Evolutionary conservation across 2,329 filamentous ascomycete species (phyloP).

Genomic region (Daldinia eschscholtzii): DNA sequence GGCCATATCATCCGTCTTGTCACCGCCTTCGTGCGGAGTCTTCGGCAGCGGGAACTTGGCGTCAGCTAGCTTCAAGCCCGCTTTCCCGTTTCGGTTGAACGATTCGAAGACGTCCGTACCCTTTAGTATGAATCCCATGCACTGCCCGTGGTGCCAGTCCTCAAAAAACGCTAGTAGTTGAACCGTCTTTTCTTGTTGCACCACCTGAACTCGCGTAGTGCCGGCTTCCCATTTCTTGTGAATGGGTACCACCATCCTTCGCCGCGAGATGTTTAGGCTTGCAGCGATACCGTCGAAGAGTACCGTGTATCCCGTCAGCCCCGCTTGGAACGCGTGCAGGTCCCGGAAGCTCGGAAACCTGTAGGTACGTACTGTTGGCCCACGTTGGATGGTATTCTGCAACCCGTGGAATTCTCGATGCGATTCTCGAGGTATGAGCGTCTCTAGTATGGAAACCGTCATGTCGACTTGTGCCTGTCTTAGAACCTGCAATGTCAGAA

Average conservation of each 20-base stretch:
- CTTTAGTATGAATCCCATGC: slow-evolving; percentile 90
- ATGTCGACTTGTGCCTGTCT: slow-evolving; percentile 82
- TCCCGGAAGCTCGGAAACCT: slow-evolving; percentile 75
- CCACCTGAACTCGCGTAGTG: slow-evolving; percentile 83
- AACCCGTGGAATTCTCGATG: slow-evolving; percentile 73
- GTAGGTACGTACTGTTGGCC: slow-evolving; percentile 78
- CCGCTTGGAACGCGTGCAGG: slow-evolving; percentile 82
- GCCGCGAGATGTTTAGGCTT: slow-evolving; percentile 83
- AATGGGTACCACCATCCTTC: slow-evolving; percentile 90
- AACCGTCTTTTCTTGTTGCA: slow-evolving; percentile 79
- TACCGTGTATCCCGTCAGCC: slow-evolving; percentile 84
- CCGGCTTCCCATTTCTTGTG: slow-evolving; percentile 94
- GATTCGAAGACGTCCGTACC: slow-evolving; percentile 85
- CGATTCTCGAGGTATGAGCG: slow-evolving; percentile 71
- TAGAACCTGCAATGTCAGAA: slow-evolving; percentile 73
- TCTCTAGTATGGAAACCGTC: slow-evolving; percentile 79
- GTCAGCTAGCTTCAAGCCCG: slow-evolving; percentile 83
- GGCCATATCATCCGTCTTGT: slow-evolving; percentile 70
- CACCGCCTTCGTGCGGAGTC: slow-evolving; percentile 64
- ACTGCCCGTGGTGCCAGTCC: slow-evolving; percentile 86
- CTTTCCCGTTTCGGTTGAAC: slow-evolving; percentile 73
- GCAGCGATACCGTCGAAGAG: slow-evolving; percentile 78
- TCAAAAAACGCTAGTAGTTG: slow-evolving; percentile 90
- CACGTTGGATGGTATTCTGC: slow-evolving; percentile 65
- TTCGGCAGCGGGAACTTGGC: slow-evolving; percentile 89